Conservation (phyloP, 2,329 filamentous ascomycete species). For the Albophoma yamanashiensis region DNA sequence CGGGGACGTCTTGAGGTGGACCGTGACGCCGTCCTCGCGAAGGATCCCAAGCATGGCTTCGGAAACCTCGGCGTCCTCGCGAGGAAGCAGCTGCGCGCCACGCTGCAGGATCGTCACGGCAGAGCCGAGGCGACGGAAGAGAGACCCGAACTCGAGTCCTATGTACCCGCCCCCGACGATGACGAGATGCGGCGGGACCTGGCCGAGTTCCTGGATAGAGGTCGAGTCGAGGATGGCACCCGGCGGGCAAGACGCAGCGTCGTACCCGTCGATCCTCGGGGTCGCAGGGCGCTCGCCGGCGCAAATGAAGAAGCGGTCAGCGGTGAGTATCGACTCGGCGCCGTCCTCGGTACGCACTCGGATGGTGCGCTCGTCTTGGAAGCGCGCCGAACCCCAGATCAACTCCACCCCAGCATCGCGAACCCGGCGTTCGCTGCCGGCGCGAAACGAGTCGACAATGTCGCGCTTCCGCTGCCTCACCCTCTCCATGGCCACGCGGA, state of each 20-base stretch:
- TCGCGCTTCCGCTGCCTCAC: conserved; percentile 41
- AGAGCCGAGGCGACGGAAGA: conserved; percentile 37
- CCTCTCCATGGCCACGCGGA: conserved; percentile 34
- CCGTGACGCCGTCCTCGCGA: conserved; percentile 30
- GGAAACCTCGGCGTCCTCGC: conserved; percentile 38
- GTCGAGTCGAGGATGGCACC: conserved; percentile 31
- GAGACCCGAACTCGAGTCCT: conserved; percentile 42
- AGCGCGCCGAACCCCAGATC: conserved; percentile 32
- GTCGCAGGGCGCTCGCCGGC: conserved; percentile 30
- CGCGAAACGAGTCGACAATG: conserved; percentile 38
- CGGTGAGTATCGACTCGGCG: conserved; percentile 21
- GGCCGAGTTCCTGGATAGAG: conserved; percentile 32
- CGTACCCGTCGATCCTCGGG: conserved; percentile 25
- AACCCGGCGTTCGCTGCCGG: conserved; percentile 32
- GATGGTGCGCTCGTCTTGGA: conserved; percentile 27
- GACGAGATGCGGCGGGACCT: conserved; percentile 35
- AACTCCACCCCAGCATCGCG: conserved; percentile 30
- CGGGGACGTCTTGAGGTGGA: conserved; percentile 26
- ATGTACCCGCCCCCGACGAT: conserved; percentile 43
- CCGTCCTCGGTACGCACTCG: conserved; percentile 19
- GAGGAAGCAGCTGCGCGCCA: conserved; percentile 27
- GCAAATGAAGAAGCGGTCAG: conserved; percentile 34
- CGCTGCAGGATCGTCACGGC: conserved; percentile 37
- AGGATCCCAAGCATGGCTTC: conserved; percentile 30
- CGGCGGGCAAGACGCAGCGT: conserved; percentile 6